phyloP scores from a whole-genome alignment of 306 rosid species.

The Acacia acuminata region DNA sequence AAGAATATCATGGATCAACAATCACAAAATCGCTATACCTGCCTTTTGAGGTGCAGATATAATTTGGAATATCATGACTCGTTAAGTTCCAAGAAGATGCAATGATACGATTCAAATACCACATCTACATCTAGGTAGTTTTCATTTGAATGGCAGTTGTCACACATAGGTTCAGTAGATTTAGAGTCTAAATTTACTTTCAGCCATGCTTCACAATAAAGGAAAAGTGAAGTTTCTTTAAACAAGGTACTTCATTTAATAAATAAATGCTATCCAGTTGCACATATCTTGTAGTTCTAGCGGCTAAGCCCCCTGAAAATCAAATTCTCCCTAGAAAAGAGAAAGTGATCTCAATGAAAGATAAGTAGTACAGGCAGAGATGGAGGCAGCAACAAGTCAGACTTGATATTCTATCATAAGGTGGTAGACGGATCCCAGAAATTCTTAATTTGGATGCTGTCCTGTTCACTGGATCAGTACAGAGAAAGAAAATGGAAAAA shows the following conservation, averaged over 20 bases:
- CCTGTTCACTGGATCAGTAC: not conserved
- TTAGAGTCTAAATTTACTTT: too few species aligned
- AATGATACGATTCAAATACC: not conserved
- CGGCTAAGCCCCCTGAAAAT: not conserved
- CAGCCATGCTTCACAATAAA: not conserved
- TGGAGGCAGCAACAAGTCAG: not conserved
- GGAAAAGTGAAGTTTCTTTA: not conserved
- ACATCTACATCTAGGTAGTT: not conserved
- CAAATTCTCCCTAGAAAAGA: not conserved
- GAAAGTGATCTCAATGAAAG: not conserved
- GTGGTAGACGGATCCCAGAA: not conserved
- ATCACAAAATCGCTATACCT: not conserved
- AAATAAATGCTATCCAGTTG: not conserved
- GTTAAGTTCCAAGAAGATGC: constrained; percentile 3
- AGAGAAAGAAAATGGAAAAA: not conserved
- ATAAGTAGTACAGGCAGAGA: not conserved
- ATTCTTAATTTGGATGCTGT: not conserved
- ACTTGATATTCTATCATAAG: not conserved
- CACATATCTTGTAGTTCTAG: not conserved
- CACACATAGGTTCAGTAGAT: not conserved
- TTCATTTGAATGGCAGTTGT: not conserved
- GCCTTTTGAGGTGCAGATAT: not conserved
- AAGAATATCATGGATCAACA: not conserved
- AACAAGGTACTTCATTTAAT: not conserved
- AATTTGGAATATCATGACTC: not conserved